phyloP scores from a whole-genome alignment of 805 yeast species.

The Lipomyces spencermartinsiae region DNA sequence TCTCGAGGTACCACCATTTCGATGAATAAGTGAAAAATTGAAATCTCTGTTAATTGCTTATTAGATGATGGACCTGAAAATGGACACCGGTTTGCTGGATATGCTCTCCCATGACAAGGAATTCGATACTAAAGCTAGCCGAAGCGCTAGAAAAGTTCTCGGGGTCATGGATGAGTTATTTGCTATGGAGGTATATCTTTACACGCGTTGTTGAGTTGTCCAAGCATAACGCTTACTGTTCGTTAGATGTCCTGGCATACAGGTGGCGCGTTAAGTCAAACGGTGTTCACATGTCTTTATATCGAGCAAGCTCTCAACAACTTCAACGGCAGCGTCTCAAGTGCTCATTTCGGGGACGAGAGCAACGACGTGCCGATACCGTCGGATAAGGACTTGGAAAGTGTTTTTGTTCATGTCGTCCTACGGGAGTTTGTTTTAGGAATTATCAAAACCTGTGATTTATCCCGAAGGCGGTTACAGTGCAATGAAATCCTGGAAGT shows the following conservation, averaged over 20 bases:
- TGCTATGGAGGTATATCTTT: conserved; percentile 48
- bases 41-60: background rate
- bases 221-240: background rate
- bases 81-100: conserved; percentile 78
- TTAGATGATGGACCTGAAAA: conserved; percentile 58
- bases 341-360: conserved; percentile 27
- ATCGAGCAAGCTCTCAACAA: conserved; percentile 63
- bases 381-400: conserved; percentile 9
- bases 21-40: conserved; percentile 9
- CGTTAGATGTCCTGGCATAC: conserved; percentile 69
- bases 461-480: conserved; percentile 16
- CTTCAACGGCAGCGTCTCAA: conserved; percentile 27
- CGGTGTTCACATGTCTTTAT: conserved; percentile 75
- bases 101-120: conserved; percentile 53
- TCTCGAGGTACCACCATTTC: conserved; percentile 58
- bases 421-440: conserved; percentile 29
- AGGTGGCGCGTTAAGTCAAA: conserved; percentile 76
- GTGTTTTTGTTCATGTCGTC: conserved; percentile 18
- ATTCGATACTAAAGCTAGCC: conserved; percentile 50
- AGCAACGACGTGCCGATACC: background rate
- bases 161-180: conserved; percentile 62
- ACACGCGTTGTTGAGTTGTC: background rate
- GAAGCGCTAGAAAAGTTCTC: conserved; percentile 52
- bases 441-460: conserved; percentile 23
- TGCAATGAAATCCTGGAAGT: conserved; percentile 29